Evolutionary conservation across 805 yeast genomes (phyloP).

Genomic region (Saitoella complicata): DNA sequence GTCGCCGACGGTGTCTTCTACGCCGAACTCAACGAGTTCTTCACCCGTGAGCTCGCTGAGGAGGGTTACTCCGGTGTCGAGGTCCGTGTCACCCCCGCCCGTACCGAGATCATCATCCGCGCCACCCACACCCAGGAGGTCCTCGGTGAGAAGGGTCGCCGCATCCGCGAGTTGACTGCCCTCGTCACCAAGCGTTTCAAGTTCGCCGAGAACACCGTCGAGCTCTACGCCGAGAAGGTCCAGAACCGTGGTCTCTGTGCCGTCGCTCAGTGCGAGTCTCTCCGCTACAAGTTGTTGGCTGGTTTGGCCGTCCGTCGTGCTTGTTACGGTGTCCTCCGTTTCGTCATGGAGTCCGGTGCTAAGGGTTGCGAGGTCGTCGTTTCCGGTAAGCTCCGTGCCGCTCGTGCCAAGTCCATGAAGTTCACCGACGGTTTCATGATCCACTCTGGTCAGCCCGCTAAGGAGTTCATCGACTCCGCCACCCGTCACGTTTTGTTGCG

Average conservation of each 20-base stretch:
- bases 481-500: conserved; percentile 99
- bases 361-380: conserved; percentile 99
- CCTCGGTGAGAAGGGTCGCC: conserved; percentile 99
- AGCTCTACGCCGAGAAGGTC: conserved; percentile 95
- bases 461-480: conserved; percentile 95
- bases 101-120: conserved; percentile 95
- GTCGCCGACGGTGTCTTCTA: conserved; percentile 99
- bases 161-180: conserved; percentile 96
- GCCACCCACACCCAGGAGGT: conserved; percentile 98
- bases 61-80: conserved; percentile 99
- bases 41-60: conserved; percentile 99
- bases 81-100: conserved; percentile 95
- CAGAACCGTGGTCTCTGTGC: conserved; percentile 99
- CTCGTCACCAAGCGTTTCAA: conserved; percentile 98
- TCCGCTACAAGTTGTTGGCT: conserved; percentile 91
- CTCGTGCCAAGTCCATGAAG: conserved; percentile 99
- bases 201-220: conserved; percentile 82
- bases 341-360: conserved; percentile 99
- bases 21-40: conserved; percentile 99
- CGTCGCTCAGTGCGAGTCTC: conserved; percentile 98
- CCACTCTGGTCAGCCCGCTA: conserved; percentile 99
- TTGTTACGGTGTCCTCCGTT: conserved; percentile 99
- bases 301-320: conserved; percentile 99
- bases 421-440: conserved; percentile 99
- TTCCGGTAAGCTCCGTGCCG: conserved; percentile 99